phyloP scores from a whole-genome alignment of 2,329 filamentous ascomycete genomes.

The Cercospora janseana region DNA sequence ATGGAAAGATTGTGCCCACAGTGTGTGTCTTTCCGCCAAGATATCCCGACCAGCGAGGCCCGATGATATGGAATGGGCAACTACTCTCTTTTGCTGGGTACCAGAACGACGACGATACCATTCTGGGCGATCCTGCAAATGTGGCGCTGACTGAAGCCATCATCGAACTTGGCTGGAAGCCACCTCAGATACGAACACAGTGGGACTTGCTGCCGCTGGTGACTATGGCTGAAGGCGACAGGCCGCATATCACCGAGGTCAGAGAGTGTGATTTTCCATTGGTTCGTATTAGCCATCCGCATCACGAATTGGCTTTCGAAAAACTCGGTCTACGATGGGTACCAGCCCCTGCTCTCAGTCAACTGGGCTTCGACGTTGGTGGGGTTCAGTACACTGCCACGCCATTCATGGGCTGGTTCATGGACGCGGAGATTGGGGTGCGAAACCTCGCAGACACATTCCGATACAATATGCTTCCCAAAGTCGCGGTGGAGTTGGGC shows the following conservation, averaged over 20 bases:
- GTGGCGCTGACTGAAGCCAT: slow-evolving; percentile 10
- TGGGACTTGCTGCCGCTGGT: slow-evolving; percentile 18
- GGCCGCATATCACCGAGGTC: background rate
- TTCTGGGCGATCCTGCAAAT: slow-evolving; percentile 15
- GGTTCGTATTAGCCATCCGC: slow-evolving; percentile 10
- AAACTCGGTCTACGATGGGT: slow-evolving; percentile 15
- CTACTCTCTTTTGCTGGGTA: slow-evolving; percentile 15
- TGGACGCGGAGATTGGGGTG: slow-evolving; percentile 18
- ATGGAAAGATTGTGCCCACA: slow-evolving; percentile 11
- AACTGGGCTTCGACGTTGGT: slow-evolving; percentile 16
- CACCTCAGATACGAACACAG: slow-evolving; percentile 6
- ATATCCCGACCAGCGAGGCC: slow-evolving; percentile 4
- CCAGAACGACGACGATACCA: background rate
- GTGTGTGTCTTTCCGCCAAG: slow-evolving; percentile 16
- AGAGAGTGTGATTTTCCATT: slow-evolving; percentile 11
- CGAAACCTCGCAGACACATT: slow-evolving; percentile 10
- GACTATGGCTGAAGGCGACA: slow-evolving; percentile 14
- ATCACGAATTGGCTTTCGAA: slow-evolving; percentile 6
- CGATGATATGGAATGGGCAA: slow-evolving; percentile 15
- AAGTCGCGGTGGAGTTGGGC: slow-evolving; percentile 6
- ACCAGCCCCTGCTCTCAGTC: slow-evolving; percentile 13
- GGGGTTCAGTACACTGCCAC: slow-evolving; percentile 17
- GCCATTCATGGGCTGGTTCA: slow-evolving; percentile 20
- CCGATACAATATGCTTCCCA: slow-evolving; percentile 13
- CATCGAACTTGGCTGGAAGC: slow-evolving; percentile 13